Conservation (phyloP, 2,329 filamentous ascomycete species). For the Didymella sp. region DNA sequence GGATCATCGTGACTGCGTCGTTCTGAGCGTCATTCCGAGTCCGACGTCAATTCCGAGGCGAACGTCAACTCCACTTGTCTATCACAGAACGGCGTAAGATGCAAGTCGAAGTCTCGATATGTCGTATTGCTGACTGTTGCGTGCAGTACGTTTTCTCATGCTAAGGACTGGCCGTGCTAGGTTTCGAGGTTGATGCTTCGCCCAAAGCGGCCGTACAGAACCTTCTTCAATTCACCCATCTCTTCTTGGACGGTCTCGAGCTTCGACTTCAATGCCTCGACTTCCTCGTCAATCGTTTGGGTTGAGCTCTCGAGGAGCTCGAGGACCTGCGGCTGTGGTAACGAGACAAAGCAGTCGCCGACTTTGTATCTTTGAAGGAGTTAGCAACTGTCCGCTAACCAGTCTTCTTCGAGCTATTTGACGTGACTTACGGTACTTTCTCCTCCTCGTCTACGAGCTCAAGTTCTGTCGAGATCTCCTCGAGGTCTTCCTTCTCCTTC, state of each 20-base stretch:
- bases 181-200: conserved; percentile 96
- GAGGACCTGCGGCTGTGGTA: conserved; percentile 84
- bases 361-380: conserved; percentile 81
- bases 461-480: conserved; percentile 88
- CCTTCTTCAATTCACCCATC: conserved; percentile 88
- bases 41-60: conserved; percentile 17
- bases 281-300: conserved; percentile 76
- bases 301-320: conserved; percentile 78
- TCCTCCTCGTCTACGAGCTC: conserved; percentile 97
- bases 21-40: conserved; percentile 9
- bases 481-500: conserved; percentile 98
- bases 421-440: conserved; percentile 76
- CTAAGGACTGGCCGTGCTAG: conserved; percentile 46
- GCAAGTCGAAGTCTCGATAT: background rate
- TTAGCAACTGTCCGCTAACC: background rate
- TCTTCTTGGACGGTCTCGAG: conserved; percentile 78
- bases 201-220: conserved; percentile 92
- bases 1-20: background rate
- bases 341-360: conserved; percentile 90
- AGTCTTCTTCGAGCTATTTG: background rate
- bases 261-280: conserved; percentile 77
- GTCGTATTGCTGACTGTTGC: conserved; percentile 3
- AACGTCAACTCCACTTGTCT: conserved; percentile 2
- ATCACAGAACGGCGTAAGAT: background rate
- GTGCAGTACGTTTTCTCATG: background rate